phyloP scores from a whole-genome alignment of 768 basidiomycete species.

The Hirschioporus abietinus region DNA sequence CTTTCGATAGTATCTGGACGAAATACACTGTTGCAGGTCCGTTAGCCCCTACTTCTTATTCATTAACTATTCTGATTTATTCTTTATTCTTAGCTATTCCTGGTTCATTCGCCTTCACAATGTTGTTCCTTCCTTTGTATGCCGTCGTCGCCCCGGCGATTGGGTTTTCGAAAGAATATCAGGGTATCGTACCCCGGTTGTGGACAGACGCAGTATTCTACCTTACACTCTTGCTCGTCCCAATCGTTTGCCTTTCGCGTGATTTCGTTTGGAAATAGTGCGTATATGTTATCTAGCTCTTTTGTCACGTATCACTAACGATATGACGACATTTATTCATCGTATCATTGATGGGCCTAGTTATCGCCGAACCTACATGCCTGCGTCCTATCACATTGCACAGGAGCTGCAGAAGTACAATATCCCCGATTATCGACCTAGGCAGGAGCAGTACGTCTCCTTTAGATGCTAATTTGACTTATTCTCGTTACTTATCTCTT shows the following conservation, averaged over 20 bases:
- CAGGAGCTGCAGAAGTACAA: conserved; percentile 99
- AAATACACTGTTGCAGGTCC: conserved; percentile 93
- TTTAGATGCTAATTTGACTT: conserved; percentile 7
- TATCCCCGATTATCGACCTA: conserved; percentile 91
- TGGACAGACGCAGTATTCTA: conserved; percentile 91
- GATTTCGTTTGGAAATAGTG: conserved; percentile 99
- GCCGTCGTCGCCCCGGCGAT: conserved; percentile 79
- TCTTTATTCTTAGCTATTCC: conserved; percentile 66
- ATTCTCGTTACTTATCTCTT: conserved; percentile 12
- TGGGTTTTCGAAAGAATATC: conserved; percentile 87
- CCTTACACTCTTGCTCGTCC: conserved; percentile 79
- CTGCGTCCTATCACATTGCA: conserved; percentile 94
- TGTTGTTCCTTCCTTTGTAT: conserved; percentile 90
- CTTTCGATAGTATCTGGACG: conserved; percentile 80
- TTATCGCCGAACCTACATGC: conserved; percentile 86
- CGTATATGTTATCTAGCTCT: conserved; percentile 26
- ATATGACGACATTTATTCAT: conserved; percentile 9
- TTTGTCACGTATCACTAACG: conserved; percentile 5
- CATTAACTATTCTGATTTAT: conserved; percentile 4
- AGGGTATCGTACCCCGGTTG: conserved; percentile 82
- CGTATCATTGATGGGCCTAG: conserved; percentile 32
- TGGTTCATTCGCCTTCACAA: conserved; percentile 95
- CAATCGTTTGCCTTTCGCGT: conserved; percentile 75
- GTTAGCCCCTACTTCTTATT: conserved; percentile 14
- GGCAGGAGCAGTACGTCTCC: conserved; percentile 86